Conservation (phyloP, 1,139 yeast species). For the Eremothecium cymbalariae region DNA sequence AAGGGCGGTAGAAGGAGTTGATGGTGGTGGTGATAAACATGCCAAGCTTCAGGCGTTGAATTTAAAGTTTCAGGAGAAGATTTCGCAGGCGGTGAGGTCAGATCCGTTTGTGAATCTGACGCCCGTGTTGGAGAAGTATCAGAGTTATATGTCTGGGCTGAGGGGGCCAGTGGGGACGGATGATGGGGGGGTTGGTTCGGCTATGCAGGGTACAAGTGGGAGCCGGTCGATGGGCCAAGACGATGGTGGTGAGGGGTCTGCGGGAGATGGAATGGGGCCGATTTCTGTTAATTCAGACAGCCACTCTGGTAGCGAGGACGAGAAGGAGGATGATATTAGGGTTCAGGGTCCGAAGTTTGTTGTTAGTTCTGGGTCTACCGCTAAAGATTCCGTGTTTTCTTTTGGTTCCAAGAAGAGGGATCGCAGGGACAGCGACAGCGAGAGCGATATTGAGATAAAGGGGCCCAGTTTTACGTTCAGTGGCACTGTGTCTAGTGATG, state of each 20-base stretch:
- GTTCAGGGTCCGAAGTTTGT: conserved; percentile 63
- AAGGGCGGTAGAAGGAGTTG: conserved; percentile 1
- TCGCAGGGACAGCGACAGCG: conserved; percentile 42
- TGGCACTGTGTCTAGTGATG: conserved; percentile 41
- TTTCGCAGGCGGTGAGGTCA: conserved; percentile 38
- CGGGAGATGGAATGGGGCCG: neutral
- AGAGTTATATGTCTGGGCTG: conserved; percentile 35
- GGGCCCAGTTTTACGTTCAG: conserved; percentile 58
- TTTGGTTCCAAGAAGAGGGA: conserved; percentile 43
- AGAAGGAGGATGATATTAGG: conserved; percentile 40
- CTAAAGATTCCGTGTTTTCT: conserved; percentile 52
- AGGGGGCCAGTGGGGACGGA: neutral
- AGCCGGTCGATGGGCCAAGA: neutral
- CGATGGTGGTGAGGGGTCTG: conserved; percentile 1
- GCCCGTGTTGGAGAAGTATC: conserved; percentile 51
- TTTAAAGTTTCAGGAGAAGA: conserved; percentile 47
- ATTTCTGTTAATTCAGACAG: conserved; percentile 2
- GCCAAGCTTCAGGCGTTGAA: conserved; percentile 59
- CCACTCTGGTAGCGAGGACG: conserved; percentile 30
- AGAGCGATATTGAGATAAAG: conserved; percentile 46
- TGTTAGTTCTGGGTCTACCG: conserved; percentile 37
- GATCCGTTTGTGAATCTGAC: conserved; percentile 54
- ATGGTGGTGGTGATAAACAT: conserved; percentile 12
- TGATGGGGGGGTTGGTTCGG: neutral
- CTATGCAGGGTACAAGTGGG: neutral